Evolutionary conservation across 176 grass and related monocot species (phyloP).

Genomic region (Carex scoparia): DNA sequence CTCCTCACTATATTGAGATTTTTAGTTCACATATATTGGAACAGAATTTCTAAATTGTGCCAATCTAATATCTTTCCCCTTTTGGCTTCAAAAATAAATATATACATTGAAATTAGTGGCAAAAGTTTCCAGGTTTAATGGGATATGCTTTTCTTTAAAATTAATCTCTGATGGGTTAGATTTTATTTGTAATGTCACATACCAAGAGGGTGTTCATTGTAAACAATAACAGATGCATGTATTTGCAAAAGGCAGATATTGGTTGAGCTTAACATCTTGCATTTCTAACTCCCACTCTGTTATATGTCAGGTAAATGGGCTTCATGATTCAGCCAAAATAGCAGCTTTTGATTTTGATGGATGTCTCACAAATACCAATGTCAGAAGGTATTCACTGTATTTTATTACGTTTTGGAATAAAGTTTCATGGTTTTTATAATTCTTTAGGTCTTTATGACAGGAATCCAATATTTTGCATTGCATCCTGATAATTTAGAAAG

Average conservation of each 20-base stretch:
- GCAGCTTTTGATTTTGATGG: slow-evolving; percentile 99
- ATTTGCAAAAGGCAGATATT: not conserved
- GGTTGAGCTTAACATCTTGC: not conserved
- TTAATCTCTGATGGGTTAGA: not conserved
- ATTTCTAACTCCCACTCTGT: slow-evolving; percentile 11
- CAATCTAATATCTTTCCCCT: not conserved
- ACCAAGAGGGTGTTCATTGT: not conserved
- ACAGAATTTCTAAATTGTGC: not conserved
- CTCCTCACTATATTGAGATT: no score
- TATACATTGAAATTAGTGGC: not conserved
- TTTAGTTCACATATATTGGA: not conserved
- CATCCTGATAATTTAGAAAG: not conserved
- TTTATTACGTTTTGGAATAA: not conserved
- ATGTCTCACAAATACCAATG: slow-evolving; percentile 69
- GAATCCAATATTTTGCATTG: slow-evolving; percentile 3
- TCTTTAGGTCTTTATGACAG: not conserved
- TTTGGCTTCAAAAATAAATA: not conserved
- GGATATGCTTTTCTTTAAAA: not conserved
- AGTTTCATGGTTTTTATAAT: not conserved
- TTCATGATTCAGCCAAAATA: slow-evolving; percentile 78
- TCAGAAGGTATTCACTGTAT: slow-evolving; percentile 52
- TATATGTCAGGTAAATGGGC: slow-evolving; percentile 44
- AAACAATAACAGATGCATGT: not conserved
- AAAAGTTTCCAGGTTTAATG: not conserved
- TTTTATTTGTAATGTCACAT: not conserved